These are phyloP conservation scores for Phytopythium delawarense DNA, from an alignment of 352 stramenopile genomes.

Conservation along the genomic window DNA sequence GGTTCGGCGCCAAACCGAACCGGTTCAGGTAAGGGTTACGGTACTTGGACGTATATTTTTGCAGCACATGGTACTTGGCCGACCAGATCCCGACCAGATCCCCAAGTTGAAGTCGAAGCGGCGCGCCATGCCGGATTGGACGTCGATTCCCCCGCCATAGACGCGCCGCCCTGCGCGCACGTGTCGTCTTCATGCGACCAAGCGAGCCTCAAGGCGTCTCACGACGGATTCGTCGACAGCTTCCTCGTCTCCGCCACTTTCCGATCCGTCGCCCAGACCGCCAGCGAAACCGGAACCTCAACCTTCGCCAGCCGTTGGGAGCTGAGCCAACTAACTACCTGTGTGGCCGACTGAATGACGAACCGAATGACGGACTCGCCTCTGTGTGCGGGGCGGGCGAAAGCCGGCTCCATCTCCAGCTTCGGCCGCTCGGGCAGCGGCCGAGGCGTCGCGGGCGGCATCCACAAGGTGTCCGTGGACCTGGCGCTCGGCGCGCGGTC, in stretches of 20 bases:
- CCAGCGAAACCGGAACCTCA: no score
- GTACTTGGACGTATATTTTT: not conserved
- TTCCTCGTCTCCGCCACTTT: not conserved
- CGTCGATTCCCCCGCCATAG: not conserved
- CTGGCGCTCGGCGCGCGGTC: not conserved
- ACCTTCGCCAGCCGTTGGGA: no score
- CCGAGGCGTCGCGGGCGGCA: not conserved
- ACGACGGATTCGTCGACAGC: not conserved
- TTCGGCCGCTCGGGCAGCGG: not conserved
- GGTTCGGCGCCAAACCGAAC: not conserved
- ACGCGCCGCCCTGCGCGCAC: not conserved
- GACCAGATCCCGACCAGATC: no score
- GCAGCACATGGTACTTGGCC: no score
- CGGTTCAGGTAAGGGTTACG: not conserved
- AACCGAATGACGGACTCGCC: not conserved
- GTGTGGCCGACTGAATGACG: no score
- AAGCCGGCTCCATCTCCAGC: not conserved
- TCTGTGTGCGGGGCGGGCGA: not conserved
- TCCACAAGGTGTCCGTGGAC: not conserved
- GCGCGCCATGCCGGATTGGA: not conserved
- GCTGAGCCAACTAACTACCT: no score
- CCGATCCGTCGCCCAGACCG: not conserved
- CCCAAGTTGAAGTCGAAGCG: no score
- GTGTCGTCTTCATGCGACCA: not conserved
- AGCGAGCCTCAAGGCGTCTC: no score